Evolutionary conservation across 2,329 filamentous ascomycete genomes (phyloP).

Genomic region (Botryotinia globosa): DNA sequence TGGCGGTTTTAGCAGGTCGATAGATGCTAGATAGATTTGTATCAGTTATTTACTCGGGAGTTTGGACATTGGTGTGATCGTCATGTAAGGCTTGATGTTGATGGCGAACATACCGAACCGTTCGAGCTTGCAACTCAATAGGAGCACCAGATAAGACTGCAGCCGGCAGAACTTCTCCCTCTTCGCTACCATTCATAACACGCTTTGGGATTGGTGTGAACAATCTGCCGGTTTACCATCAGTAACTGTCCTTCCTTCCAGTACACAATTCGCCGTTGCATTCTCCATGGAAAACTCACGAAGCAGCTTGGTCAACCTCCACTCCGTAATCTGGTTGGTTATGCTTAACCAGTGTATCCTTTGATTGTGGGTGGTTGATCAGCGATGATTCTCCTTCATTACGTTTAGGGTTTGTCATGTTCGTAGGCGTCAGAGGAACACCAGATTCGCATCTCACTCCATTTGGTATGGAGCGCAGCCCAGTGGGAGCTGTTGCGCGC

Average conservation of each 20-base stretch:
- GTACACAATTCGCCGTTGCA: background rate
- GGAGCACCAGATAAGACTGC: slow-evolving; percentile 89
- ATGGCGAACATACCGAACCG: slow-evolving; percentile 69
- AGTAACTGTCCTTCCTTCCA: slow-evolving; percentile 14
- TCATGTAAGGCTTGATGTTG: background rate
- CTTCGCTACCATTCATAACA: slow-evolving; percentile 88
- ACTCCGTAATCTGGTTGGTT: slow-evolving; percentile 78
- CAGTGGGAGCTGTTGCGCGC: slow-evolving; percentile 44
- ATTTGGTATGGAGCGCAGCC: slow-evolving; percentile 42
- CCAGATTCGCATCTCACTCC: slow-evolving; percentile 51
- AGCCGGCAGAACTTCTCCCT: slow-evolving; percentile 69
- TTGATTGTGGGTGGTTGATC: slow-evolving; percentile 23
- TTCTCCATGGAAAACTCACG: slow-evolving; percentile 58
- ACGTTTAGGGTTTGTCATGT: slow-evolving; percentile 39
- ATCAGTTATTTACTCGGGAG: slow-evolving; percentile 23
- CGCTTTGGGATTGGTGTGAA: slow-evolving; percentile 89
- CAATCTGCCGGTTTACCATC: slow-evolving; percentile 53
- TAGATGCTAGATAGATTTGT: slow-evolving; percentile 68
- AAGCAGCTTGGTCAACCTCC: slow-evolving; percentile 82
- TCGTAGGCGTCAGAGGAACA: slow-evolving; percentile 43
- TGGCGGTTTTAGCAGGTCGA: slow-evolving; percentile 87
- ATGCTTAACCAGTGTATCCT: slow-evolving; percentile 26
- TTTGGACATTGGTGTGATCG: background rate
- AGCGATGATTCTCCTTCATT: slow-evolving; percentile 22
- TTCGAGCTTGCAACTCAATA: slow-evolving; percentile 87